Percentiles rank a stretch among this genome's conserved stretches.
phyloP scores from a whole-genome alignment of 768 basidiomycete species.

The Strobilomyces confusus region DNA sequence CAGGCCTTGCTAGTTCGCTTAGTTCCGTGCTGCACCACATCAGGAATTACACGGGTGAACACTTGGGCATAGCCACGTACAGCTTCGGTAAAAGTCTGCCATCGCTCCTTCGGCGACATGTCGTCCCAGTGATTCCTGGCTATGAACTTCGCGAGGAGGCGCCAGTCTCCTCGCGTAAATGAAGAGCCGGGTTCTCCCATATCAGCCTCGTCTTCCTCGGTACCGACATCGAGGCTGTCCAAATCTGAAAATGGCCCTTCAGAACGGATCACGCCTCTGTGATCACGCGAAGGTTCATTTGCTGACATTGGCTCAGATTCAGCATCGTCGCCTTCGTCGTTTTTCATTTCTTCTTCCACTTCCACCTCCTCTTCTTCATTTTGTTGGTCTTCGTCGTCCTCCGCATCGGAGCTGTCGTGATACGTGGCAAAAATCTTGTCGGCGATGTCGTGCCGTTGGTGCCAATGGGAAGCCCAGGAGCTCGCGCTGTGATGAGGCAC shows the following conservation, averaged over 20 bases:
- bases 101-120: conserved; percentile 43
- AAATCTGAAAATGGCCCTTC: conserved; percentile 17
- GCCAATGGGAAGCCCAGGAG: conserved; percentile 72
- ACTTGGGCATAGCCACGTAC: conserved; percentile 32
- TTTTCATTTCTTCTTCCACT: conserved; percentile 23
- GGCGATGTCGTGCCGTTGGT: conserved; percentile 57
- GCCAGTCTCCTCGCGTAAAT: conserved; percentile 60
- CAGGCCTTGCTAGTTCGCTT: conserved; percentile 52
- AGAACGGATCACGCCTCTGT: conserved; percentile 21
- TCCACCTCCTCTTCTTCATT: conserved; percentile 32
- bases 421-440: conserved; percentile 52
- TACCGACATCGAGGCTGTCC: conserved; percentile 16
- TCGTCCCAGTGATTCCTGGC: conserved; percentile 45
- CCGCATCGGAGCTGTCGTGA: conserved; percentile 29
- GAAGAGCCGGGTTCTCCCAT: conserved; percentile 52
- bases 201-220: conserved; percentile 30
- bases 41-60: not conserved
- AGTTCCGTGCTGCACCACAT: conserved; percentile 41
- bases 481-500: conserved; percentile 60
- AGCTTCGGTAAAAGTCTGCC: conserved; percentile 49
- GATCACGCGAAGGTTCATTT: conserved; percentile 10
- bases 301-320: conserved; percentile 23
- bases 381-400: conserved; percentile 34
- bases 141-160: conserved; percentile 57
- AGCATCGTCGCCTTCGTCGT: conserved; percentile 19